Base-by-base conservation (phyloP, 2,329 filamentous ascomycete genomes). In the Drechmeria coniospora region DNA sequence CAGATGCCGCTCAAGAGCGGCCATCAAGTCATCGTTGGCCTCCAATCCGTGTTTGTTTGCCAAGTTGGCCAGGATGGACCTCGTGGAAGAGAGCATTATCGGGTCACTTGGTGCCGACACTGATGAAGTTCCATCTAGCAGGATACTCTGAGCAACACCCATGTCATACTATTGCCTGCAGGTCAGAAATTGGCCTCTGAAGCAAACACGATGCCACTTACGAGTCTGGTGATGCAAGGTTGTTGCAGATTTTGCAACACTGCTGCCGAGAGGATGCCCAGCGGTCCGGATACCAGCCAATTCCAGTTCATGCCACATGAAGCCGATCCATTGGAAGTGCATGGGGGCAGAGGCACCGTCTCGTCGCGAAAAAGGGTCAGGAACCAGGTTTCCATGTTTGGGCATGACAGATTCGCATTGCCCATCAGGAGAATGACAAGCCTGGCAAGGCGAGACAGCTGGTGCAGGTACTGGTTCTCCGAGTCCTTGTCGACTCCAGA, bases 31-130 rank as follows among this genome's bases (percentile, higher is more conserved):
- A 6, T 35, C 36, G 6, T 44, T 27, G 6, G 37, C 46, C 35
- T 56, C 56, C 12, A 55, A 43, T 19, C 51, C 51, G 39, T 56
- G 52, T 34, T 62, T 65, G 39, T 65, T 64, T 26, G 57, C 50
- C 16, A 64, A 37, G 4, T 57, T 46, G 3, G 53, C 50, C 8
- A 62, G 42, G 8, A 63, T 53, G 0, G 50, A 51, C 16, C 47
- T 40, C 10, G 41, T 41, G 28, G 45, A 50, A 33, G 46, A 35
- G 37, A 41, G 33, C 20, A 38, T 37, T 15, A 38, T 32, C 5
- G 33, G 13, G 18, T 36, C 36, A 2, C 19, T 28, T 3, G 26
- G 9, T 1, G 29, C 21, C 7, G 31, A 28, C 6, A 25, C 25
- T 8, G 39, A 25, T n/a, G 39, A 23, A 7, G 39, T 37, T 17